These are phyloP conservation scores for Lentinula edodes DNA, from an alignment of 768 basidiomycete species.

Conservation along the genomic window DNA sequence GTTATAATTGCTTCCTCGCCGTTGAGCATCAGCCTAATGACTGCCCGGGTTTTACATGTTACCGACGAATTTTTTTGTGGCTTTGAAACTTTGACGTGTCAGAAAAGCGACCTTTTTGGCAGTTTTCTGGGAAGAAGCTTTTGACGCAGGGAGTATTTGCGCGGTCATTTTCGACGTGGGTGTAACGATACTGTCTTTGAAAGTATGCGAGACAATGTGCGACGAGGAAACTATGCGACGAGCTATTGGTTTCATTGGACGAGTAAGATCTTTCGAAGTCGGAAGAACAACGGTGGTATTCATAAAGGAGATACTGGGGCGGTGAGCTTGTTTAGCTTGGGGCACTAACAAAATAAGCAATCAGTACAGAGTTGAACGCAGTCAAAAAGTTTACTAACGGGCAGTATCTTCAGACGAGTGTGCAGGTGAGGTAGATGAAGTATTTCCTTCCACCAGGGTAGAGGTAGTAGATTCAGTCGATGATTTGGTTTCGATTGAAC, in stretches of 20 bases:
- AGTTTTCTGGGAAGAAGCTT: neutral
- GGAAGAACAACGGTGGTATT: neutral
- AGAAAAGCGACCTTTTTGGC: neutral
- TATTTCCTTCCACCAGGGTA: neutral
- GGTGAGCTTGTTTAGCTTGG: neutral
- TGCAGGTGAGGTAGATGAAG: neutral
- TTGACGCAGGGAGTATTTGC: neutral
- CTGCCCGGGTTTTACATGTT: neutral
- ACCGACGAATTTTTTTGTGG: neutral
- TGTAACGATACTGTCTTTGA: neutral
- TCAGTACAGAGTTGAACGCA: too few relatives aligned
- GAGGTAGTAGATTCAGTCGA: neutral
- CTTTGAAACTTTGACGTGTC: neutral
- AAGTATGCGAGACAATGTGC: neutral
- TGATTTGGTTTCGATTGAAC: neutral
- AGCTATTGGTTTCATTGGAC: neutral
- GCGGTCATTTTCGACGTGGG: neutral
- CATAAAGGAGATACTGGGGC: neutral
- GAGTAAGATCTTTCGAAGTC: neutral
- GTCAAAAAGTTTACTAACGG: neutral
- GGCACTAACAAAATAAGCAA: too few relatives aligned
- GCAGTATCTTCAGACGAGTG: neutral
- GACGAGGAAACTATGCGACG: neutral
- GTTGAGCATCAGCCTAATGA: too few relatives aligned
- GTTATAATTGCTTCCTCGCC: too few relatives aligned